Conservation (phyloP, 495 filamentous ascomycete genomes). For the Friedmanniomyces endolithicus region DNA sequence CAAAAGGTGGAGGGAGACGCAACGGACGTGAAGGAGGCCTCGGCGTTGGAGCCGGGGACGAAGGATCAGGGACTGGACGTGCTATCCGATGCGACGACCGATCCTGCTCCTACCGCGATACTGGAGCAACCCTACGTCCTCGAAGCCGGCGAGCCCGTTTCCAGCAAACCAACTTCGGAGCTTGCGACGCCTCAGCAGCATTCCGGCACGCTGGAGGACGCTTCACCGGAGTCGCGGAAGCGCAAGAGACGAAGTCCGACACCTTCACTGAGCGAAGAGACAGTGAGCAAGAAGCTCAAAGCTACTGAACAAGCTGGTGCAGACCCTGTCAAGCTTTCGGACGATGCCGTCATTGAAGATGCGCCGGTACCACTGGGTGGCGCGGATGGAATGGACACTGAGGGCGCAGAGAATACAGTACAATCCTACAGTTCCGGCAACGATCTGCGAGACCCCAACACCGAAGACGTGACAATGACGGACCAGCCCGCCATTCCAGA, state of each 20-base stretch:
- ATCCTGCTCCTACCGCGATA: neutral
- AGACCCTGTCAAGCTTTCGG: neutral
- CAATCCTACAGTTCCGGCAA: conserved; percentile 14
- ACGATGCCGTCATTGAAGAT: conserved; percentile 13
- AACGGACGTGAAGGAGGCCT: neutral
- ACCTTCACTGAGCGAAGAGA: conserved; percentile 18
- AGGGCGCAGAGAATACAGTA: neutral
- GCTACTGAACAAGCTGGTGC: conserved; percentile 1
- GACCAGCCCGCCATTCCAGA: neutral
- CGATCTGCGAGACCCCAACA: neutral
- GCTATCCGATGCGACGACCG: no score
- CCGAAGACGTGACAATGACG: neutral
- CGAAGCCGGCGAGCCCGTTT: neutral
- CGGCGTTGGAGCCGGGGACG: neutral
- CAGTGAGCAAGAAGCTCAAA: conserved; percentile 27
- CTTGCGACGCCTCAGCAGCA: conserved; percentile 1
- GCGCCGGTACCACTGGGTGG: conserved; percentile 6
- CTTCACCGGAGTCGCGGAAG: conserved; percentile 28
- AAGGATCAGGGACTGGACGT: neutral
- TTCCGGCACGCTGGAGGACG: neutral
- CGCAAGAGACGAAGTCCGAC: conserved; percentile 28
- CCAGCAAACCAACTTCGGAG: neutral
- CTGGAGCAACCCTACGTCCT: neutral
- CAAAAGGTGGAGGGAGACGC: neutral
- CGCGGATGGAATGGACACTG: neutral